Base-by-base conservation (phyloP, 129 eudicot genomes). In the Oenanthe sinensis region DNA sequence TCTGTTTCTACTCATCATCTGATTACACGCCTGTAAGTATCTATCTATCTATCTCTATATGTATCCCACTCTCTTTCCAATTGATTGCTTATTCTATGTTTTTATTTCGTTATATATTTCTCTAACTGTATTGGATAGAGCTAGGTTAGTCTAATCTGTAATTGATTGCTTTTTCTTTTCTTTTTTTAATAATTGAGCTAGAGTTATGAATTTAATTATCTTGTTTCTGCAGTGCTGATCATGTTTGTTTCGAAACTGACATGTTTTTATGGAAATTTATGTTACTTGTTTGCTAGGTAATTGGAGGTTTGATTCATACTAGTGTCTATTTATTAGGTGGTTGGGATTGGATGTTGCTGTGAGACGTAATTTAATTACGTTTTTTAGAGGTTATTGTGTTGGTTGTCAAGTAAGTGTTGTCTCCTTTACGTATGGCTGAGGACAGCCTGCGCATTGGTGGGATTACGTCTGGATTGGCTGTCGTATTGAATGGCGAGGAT, bases 381-480 rank as follows among this genome's bases (percentile, higher is more conserved):
- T 44, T 49, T 46, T 71, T 1, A 20, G 79, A 45, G 36, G 63
- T 77, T 62, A n/a, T 80, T 81, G 76, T 79, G 85, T 52, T 22
- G 81, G 26, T 74, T 75, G 67, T 81, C 37, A 17, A 42, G 79
- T 69, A 76, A 33, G 47, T 4, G 79, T 68, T 78, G 68, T 24
- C 36, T 77, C 71, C 72, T 44, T 80, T 50, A 60, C 77, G 75
- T 80, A 94, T 91, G 97, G 97, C 87, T 65, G 97, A 95, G 47
- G 96, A 95, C 76, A 84, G 90, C 89, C 89, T 81, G 55, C 84
- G 89, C 45, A 76, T 79, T 77, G 86, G 89, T 76, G 90, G 91
- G 75, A 80, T 86, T 78, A 81, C 89, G 67, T 92, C 97, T 40
- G 99, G 99, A 7, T 82, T 96, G 86, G 99, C 97, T 74, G 77